These are phyloP conservation scores for Planoprotostelium fungivorum DNA, from an alignment of 78 protist genomes.

Conservation along the genomic window DNA sequence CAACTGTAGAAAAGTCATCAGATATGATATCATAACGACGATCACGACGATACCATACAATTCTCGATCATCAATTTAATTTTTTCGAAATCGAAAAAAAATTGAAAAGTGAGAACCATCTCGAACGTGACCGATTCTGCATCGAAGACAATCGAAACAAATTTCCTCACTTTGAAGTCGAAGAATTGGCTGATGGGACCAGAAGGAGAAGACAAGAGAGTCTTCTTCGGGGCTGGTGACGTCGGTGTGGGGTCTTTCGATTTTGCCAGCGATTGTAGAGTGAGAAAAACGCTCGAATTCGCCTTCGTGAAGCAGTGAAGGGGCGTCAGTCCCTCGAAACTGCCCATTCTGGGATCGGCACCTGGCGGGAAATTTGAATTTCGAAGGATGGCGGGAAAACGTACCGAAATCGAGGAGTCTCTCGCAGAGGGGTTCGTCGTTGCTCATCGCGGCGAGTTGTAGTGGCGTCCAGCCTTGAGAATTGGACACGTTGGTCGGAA, in stretches of 20 bases:
- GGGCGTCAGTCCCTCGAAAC: background rate
- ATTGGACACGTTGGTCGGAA: background rate
- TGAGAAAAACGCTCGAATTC: background rate
- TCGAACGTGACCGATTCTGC: too few relatives aligned
- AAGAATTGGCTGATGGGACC: background rate
- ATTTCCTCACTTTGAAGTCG: background rate
- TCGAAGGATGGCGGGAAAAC: background rate
- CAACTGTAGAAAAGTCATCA: background rate
- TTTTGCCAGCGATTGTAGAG: background rate
- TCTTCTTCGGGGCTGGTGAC: background rate
- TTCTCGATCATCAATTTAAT: too few relatives aligned
- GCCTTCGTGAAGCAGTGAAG: background rate
- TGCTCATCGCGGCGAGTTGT: background rate
- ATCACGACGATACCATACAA: too few relatives aligned
- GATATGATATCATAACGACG: too few relatives aligned
- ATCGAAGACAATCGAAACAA: too few relatives aligned
- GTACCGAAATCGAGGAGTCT: background rate
- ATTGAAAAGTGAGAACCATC: too few relatives aligned
- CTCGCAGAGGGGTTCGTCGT: background rate
- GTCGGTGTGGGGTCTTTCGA: background rate
- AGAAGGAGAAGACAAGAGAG: background rate
- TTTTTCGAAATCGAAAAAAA: too few relatives aligned
- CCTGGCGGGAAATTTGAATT: background rate
- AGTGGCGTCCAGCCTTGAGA: background rate
- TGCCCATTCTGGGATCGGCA: background rate